Evolutionary conservation across 1,284 basidiomycete species (phyloP).

Genomic region (Albatrellus sp.): DNA sequence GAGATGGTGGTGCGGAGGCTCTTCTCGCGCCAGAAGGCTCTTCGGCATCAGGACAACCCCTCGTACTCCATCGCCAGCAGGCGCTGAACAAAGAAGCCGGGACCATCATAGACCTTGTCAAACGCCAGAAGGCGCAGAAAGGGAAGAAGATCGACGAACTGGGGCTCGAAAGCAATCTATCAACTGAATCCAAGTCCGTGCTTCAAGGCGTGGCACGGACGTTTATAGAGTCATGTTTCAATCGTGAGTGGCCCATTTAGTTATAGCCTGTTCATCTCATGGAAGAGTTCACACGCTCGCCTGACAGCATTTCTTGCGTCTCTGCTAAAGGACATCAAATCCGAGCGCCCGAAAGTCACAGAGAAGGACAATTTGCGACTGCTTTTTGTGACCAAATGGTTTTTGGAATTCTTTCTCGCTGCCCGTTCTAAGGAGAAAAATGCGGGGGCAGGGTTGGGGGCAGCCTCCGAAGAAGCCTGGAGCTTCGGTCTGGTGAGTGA

Average conservation of each 20-base stretch:
- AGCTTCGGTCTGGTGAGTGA: slow-evolving; percentile 71
- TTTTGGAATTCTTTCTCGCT: slow-evolving; percentile 77
- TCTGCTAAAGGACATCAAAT: slow-evolving; percentile 84
- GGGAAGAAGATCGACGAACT: slow-evolving; percentile 65
- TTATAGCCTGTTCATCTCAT: slow-evolving; percentile 2
- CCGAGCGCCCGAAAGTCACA: slow-evolving; percentile 79
- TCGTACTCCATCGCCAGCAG: slow-evolving; percentile 75
- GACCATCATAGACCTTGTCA: slow-evolving; percentile 63
- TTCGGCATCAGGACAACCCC: slow-evolving; percentile 28
- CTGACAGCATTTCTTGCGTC: slow-evolving; percentile 65
- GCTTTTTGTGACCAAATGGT: slow-evolving; percentile 77
- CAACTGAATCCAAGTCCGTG: slow-evolving; percentile 54
- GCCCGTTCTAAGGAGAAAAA: slow-evolving; percentile 34
- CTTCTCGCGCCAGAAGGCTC: background rate
- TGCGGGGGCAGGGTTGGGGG: slow-evolving; percentile 9
- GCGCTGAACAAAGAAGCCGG: slow-evolving; percentile 69
- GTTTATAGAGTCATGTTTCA: slow-evolving; percentile 77
- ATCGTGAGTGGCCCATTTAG: slow-evolving; percentile 42
- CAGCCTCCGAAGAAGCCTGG: slow-evolving; percentile 27
- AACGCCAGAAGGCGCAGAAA: slow-evolving; percentile 53
- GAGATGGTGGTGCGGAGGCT: slow-evolving; percentile 18
- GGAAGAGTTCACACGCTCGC: no score
- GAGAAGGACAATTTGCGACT: slow-evolving; percentile 84
- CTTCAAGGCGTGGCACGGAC: slow-evolving; percentile 58
- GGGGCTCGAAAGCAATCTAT: slow-evolving; percentile 59